Evolutionary conservation across 2,329 filamentous ascomycete genomes (phyloP).

Genomic region (Cladosporium phlei): DNA sequence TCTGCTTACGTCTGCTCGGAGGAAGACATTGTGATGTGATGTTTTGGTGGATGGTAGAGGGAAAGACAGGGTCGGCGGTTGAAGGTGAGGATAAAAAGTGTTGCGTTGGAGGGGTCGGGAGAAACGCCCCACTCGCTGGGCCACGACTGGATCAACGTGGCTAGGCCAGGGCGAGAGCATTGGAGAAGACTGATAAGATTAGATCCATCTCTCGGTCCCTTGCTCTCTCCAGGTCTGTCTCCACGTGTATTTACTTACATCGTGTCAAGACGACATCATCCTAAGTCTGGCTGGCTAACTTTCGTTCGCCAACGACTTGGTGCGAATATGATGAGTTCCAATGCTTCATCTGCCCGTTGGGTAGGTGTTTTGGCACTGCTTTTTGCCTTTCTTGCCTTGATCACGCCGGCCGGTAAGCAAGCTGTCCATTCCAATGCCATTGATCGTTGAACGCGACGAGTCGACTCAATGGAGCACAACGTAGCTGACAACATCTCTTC

Average conservation of each 20-base stretch:
- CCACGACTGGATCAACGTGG: no score
- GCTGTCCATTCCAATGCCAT: neutral
- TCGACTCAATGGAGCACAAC: neutral
- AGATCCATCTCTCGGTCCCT: slow-evolving; percentile 6
- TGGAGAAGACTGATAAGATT: slow-evolving; percentile 3
- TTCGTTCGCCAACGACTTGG: neutral
- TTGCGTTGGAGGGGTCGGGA: slow-evolving; percentile 7
- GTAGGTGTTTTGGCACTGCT: slow-evolving; percentile 56
- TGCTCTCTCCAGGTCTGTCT: no score
- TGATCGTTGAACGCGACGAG: neutral
- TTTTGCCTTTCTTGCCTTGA: slow-evolving; percentile 54
- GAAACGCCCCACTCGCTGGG: no score
- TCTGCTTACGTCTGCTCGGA: slow-evolving; percentile 73
- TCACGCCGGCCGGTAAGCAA: slow-evolving; percentile 57
- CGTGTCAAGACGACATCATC: neutral
- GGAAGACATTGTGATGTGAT: slow-evolving; percentile 50
- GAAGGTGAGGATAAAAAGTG: slow-evolving; percentile 3
- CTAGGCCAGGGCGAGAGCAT: no score
- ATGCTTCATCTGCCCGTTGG: slow-evolving; percentile 55
- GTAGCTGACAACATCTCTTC: neutral
- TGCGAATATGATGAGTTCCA: slow-evolving; percentile 19
- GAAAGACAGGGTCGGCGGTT: neutral
- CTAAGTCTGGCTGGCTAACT: neutral
- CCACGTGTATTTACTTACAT: neutral
- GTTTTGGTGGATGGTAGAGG: slow-evolving; percentile 30